Evolutionary conservation across 371 early-diverging fungal genomes (phyloP).

Genomic region (Saksenaea vasiformis): DNA sequence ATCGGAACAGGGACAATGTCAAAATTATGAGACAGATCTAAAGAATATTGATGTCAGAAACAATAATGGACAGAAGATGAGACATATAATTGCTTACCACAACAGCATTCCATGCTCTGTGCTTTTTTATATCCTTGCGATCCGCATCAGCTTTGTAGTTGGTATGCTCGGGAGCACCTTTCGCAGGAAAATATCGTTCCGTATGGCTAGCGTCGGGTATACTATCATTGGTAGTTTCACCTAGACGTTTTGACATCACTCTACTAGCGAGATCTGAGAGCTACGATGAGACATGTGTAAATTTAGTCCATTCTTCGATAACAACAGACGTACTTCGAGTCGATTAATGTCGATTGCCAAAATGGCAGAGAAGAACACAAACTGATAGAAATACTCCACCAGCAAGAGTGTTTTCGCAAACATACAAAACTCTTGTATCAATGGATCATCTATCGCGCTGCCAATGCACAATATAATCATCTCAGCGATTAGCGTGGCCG

Average conservation of each 20-base stretch:
- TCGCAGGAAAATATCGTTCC: constrained; percentile 23
- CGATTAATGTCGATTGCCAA: constrained; percentile 78
- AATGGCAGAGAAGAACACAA: constrained; percentile 72
- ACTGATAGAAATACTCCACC: constrained; percentile 71
- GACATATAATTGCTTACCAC: constrained; percentile 23
- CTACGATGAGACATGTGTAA: constrained; percentile 9
- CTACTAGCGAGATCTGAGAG: constrained; percentile 34
- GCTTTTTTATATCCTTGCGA: constrained; percentile 36
- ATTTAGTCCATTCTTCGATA: neutral
- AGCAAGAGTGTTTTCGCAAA: constrained; percentile 67
- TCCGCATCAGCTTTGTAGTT: constrained; percentile 33
- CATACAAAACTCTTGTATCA: constrained; percentile 73
- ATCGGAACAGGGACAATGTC: constrained; percentile 21
- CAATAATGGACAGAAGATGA: neutral
- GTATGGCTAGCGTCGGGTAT: constrained; percentile 12
- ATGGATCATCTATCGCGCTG: constrained; percentile 54
- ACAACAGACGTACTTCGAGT: constrained; percentile 51
- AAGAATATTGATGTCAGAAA: neutral
- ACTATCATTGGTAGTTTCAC: constrained; percentile 15
- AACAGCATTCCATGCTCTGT: constrained; percentile 28
- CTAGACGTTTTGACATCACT: constrained; percentile 29
- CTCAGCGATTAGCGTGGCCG: constrained; percentile 57
- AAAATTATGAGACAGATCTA: constrained; percentile 32
- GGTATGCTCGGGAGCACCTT: constrained; percentile 19
- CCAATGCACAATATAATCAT: constrained; percentile 56